Percentiles rank a stretch among this genome's conserved stretches.
phyloP scores from a whole-genome alignment of 129 eudicot genomes.

The Centrapalus pauciflorus region DNA sequence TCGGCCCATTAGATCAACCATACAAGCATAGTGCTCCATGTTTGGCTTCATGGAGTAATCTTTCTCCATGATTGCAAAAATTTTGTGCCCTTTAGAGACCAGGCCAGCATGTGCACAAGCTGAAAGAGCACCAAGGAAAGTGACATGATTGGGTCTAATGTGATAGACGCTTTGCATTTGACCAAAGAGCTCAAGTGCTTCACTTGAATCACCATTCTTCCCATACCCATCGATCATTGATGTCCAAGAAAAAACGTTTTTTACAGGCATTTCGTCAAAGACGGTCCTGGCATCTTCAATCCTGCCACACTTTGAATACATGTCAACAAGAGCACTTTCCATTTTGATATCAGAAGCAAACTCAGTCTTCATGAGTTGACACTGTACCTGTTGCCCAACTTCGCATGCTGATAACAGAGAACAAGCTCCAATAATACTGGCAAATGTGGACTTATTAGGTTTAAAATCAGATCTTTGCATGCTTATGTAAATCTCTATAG shows the following conservation, averaged over 20 bases:
- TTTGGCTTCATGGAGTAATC: slow-evolving; percentile 56
- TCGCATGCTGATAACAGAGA: slow-evolving; percentile 51
- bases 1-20: slow-evolving; percentile 92
- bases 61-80: slow-evolving; percentile 65
- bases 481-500: slow-evolving; percentile 52
- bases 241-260: slow-evolving; percentile 83
- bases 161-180: slow-evolving; percentile 35
- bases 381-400: slow-evolving; percentile 79
- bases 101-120: slow-evolving; percentile 90
- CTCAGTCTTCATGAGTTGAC: slow-evolving; percentile 56
- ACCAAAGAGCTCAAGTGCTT: slow-evolving; percentile 55
- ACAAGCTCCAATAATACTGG: slow-evolving; percentile 87
- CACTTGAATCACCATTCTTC: slow-evolving; percentile 66
- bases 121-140: slow-evolving; percentile 78
- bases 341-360: slow-evolving; percentile 56
- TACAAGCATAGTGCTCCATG: slow-evolving; percentile 96
- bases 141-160: slow-evolving; percentile 69
- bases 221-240: slow-evolving; percentile 98
- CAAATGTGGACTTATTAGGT: slow-evolving; percentile 80
- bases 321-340: slow-evolving; percentile 83
- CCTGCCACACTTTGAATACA: slow-evolving; percentile 86
- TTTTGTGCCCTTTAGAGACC: slow-evolving; percentile 57
- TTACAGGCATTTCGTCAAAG: slow-evolving; percentile 65
- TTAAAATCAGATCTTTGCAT: slow-evolving; percentile 64
- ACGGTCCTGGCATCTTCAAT: slow-evolving; percentile 62